phyloP scores from a whole-genome alignment of 2,329 filamentous ascomycete genomes.

The Clarireedia monteithiana region DNA sequence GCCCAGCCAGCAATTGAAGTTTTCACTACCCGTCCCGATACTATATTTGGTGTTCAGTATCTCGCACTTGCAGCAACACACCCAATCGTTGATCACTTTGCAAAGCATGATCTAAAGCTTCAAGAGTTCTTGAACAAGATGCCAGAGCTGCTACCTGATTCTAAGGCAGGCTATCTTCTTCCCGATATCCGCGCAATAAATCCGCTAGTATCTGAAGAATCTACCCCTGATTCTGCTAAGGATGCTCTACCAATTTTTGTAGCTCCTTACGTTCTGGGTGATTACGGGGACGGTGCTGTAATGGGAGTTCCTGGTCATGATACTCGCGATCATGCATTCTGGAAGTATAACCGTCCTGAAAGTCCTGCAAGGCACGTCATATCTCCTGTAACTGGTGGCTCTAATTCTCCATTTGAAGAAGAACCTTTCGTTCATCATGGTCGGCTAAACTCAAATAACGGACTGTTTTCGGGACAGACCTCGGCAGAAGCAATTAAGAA shows the following conservation, averaged over 20 bases:
- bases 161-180: slow-evolving; percentile 62
- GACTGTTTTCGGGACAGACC: slow-evolving; percentile 53
- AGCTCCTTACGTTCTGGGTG: slow-evolving; percentile 76
- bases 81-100: slow-evolving; percentile 55
- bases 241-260: slow-evolving; percentile 66
- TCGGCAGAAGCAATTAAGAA: slow-evolving; percentile 55
- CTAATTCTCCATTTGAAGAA: slow-evolving; percentile 35
- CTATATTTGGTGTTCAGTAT: slow-evolving; percentile 81
- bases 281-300: slow-evolving; percentile 80
- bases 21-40: slow-evolving; percentile 81
- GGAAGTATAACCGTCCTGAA: slow-evolving; percentile 58
- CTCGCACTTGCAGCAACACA: slow-evolving; percentile 70
- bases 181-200: slow-evolving; percentile 54
- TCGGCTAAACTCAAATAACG: slow-evolving; percentile 57
- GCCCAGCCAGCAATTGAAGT: slow-evolving; percentile 47
- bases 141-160: slow-evolving; percentile 44
- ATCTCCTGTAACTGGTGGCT: slow-evolving; percentile 35
- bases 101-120: slow-evolving; percentile 51
- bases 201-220: slow-evolving; percentile 51
- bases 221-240: slow-evolving; percentile 43
- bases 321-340: slow-evolving; percentile 69
- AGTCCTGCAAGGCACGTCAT: slow-evolving; percentile 58
- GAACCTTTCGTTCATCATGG: slow-evolving; percentile 60
- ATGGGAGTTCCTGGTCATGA: slow-evolving; percentile 93
- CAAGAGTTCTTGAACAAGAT: slow-evolving; percentile 61